Evolutionary conservation across 257 asterid species (phyloP).

Genomic region (Hygrophila difformis): DNA sequence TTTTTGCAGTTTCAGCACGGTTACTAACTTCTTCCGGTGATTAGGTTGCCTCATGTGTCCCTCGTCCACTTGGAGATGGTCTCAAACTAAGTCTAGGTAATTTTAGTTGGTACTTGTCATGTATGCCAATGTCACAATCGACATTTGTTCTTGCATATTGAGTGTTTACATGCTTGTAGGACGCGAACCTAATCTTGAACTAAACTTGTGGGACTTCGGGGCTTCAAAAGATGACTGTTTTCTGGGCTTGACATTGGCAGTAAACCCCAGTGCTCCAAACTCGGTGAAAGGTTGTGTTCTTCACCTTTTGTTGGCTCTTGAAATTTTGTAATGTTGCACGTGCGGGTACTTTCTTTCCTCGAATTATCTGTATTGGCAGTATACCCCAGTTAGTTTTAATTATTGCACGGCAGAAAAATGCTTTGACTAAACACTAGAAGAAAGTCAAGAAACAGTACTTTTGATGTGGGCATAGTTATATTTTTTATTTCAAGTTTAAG

Average conservation of each 20-base stretch:
- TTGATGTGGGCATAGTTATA: no score
- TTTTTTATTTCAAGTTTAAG: no score
- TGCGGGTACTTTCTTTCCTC: neutral
- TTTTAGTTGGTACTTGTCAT: conserved; percentile 22
- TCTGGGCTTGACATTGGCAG: conserved; percentile 93
- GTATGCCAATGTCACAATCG: conserved; percentile 14
- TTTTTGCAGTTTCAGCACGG: conserved; percentile 14
- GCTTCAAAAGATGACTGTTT: conserved; percentile 62
- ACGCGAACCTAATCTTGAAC: conserved; percentile 87
- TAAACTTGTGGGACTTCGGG: conserved; percentile 88
- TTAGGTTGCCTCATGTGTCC: conserved; percentile 54
- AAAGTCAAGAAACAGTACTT: no score
- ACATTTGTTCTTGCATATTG: conserved; percentile 16
- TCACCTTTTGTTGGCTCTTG: conserved; percentile 1
- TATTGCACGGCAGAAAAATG: no score
- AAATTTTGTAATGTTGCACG: conserved; percentile 7
- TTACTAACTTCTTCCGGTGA: conserved; percentile 26
- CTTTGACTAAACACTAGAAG: no score
- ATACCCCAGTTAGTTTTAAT: no score
- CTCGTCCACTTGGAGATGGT: conserved; percentile 53
- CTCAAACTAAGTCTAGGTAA: conserved; percentile 64
- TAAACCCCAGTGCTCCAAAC: conserved; percentile 69
- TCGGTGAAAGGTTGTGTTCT: conserved; percentile 35
- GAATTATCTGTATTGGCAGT: no score
- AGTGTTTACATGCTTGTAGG: conserved; percentile 31